Conservation (phyloP, 2,329 filamentous ascomycete genomes). For the Cercospora nicotianae region DNA sequence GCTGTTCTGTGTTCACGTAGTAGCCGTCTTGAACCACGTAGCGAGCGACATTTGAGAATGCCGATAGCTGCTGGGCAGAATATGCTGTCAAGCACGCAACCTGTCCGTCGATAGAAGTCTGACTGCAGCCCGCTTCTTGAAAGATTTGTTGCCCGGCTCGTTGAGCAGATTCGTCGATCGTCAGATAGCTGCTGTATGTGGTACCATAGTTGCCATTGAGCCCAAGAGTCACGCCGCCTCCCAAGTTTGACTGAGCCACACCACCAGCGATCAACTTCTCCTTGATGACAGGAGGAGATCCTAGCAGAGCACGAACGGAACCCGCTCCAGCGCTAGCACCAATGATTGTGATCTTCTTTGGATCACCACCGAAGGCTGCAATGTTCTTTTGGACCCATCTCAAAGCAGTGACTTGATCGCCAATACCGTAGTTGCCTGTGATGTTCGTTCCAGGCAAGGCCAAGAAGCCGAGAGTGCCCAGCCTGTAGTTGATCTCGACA, state of each 20-base stretch:
- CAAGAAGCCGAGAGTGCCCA: constrained; percentile 59
- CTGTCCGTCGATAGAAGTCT: constrained; percentile 47
- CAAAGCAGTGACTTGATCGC: constrained; percentile 54
- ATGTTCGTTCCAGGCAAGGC: constrained; percentile 57
- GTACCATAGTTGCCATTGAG: constrained; percentile 58
- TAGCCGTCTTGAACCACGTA: constrained; percentile 61
- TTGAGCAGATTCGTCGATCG: constrained; percentile 54
- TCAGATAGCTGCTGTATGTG: constrained; percentile 60
- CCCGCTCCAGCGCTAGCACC: constrained; percentile 57
- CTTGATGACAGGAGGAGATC: constrained; percentile 50
- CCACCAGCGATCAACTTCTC: constrained; percentile 48
- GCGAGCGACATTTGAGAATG: constrained; percentile 47
- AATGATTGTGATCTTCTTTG: constrained; percentile 48
- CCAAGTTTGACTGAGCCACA: constrained; percentile 54
- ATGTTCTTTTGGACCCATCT: constrained; percentile 52
- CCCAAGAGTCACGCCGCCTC: constrained; percentile 58
- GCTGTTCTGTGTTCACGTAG: constrained; percentile 54
- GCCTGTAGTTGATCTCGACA: constrained; percentile 61
- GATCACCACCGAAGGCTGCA: constrained; percentile 21
- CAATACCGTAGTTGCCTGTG: constrained; percentile 57
- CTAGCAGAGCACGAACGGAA: constrained; percentile 56
- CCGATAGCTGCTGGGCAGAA: constrained; percentile 46
- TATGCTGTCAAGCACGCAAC: constrained; percentile 56
- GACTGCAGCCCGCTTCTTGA: constrained; percentile 53
- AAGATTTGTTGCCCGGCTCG: constrained; percentile 55